Evolutionary conservation across 768 basidiomycete genomes (phyloP), one percentile per base, ranked within the genome.

Genomic region (Hortiboletus flavorubellus): DNA sequence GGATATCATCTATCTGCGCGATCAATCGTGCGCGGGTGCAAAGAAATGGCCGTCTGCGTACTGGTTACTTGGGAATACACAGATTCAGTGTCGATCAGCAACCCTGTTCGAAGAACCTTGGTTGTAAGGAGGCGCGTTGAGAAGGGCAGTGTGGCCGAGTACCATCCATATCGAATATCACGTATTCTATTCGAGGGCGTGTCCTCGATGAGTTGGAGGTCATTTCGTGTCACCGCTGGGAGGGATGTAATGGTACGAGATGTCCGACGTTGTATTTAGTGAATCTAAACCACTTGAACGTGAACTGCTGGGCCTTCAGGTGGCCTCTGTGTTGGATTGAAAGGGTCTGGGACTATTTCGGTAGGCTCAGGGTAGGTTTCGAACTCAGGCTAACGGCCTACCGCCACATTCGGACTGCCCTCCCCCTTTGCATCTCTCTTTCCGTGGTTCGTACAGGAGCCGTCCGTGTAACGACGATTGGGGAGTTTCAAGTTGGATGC

Each of bases 1-100:
- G 81, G 48, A 92, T 85, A 29, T 82, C 78, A 73, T 93, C 90
- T 88, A 62, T 45, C 45, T 54, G 40, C 8, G 44, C 46, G 42
- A 35, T 57, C 35, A 45, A 30, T 46, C 51, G 29, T 43, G 40
- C 29, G 18, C n/a, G 29, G 18, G 30, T 26, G 21, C 23, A 8
- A 30, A 39, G 8, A n/a, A 16, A 40, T 15, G 41, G 18, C 3
- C 16, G 2, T 35, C 16, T 18, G 75, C 78, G 69, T 64, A 91
- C 89, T 91, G 40, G 89, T 90, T 21, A 89, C 88, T 62, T 82
- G 75, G 39, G 88, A 88, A 69, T 91, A 91, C 31, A 93, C 78
- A 49, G 73, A 74, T 65, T 92, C 90, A 5, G 89, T 85, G 68
- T 91, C 86, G 60, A 91, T 85, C 75, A 91, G 77, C 33, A 89